Conservation (phyloP, 2,329 filamentous ascomycete genomes). For the Xylariaceae sp. region DNA sequence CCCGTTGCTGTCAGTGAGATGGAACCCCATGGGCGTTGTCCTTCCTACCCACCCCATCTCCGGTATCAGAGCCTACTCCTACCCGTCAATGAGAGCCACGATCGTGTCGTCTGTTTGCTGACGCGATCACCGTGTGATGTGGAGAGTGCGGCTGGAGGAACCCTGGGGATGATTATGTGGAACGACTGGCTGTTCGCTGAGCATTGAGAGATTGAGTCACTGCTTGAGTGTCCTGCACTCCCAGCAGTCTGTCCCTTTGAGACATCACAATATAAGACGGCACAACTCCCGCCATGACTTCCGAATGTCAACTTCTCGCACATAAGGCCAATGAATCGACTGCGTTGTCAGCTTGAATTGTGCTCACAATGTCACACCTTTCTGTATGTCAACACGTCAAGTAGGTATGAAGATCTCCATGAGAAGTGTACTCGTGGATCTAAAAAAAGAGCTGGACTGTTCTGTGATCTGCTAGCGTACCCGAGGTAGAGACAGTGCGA, state of each 20-base stretch:
- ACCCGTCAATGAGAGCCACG: background rate
- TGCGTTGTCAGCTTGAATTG: too few relatives aligned
- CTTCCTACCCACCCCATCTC: too few relatives aligned
- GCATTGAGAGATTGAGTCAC: background rate
- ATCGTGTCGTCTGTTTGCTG: background rate
- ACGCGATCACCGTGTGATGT: background rate
- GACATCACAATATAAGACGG: constrained; percentile 17
- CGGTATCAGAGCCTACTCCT: too few relatives aligned
- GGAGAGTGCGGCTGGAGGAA: constrained; percentile 11
- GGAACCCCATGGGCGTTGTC: too few relatives aligned
- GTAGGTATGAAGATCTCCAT: too few relatives aligned
- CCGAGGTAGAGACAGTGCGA: too few relatives aligned
- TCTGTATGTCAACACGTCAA: too few relatives aligned
- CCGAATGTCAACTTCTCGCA: too few relatives aligned
- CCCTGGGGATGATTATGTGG: background rate
- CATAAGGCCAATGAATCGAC: too few relatives aligned
- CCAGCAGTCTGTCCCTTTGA: background rate
- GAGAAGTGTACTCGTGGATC: too few relatives aligned
- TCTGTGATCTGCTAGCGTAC: background rate
- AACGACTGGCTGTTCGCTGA: background rate
- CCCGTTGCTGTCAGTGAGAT: too few relatives aligned
- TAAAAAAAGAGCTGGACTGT: background rate
- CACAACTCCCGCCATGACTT: constrained; percentile 1
- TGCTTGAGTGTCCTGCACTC: background rate
- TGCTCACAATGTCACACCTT: too few relatives aligned